These are phyloP conservation scores for Lactarius sanguifluus DNA, from an alignment of 768 basidiomycete species.

Conservation along the genomic window DNA sequence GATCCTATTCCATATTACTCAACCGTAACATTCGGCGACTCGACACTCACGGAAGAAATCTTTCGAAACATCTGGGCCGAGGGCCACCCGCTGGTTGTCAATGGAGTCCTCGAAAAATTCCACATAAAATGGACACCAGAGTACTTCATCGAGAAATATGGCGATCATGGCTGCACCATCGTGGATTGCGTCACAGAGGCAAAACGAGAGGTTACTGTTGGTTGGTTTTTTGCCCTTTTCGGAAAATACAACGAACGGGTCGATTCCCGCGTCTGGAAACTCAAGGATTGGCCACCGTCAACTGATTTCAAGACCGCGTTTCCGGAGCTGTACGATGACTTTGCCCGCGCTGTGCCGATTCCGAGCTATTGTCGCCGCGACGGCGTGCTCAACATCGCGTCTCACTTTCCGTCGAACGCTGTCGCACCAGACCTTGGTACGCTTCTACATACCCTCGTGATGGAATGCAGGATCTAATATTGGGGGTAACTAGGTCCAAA, in stretches of 20 bases:
- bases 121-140: conserved; percentile 77
- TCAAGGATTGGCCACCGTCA: conserved; percentile 82
- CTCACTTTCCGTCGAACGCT: conserved; percentile 83
- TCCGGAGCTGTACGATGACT: conserved; percentile 85
- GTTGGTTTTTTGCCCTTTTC: conserved; percentile 25
- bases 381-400: conserved; percentile 82
- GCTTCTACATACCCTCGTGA: conserved; percentile 24
- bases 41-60: conserved; percentile 52
- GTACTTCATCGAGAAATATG: conserved; percentile 71
- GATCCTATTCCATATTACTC: conserved; percentile 43
- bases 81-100: conserved; percentile 80
- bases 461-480: conserved; percentile 8
- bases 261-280: conserved; percentile 58
- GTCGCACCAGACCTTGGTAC: conserved; percentile 77
- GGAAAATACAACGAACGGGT: conserved; percentile 40
- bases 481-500: conserved; percentile 65
- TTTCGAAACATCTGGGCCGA: conserved; percentile 71
- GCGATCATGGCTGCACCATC: conserved; percentile 61
- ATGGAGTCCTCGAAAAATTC: conserved; percentile 61
- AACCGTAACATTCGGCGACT: conserved; percentile 48
- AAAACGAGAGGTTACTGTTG: conserved; percentile 23
- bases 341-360: conserved; percentile 77
- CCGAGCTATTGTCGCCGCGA: conserved; percentile 88
- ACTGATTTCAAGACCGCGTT: conserved; percentile 80
- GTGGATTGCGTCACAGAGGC: conserved; percentile 36